Conservation (phyloP, 176 grass and related monocot species). For the Bothriochloa decipiens region DNA sequence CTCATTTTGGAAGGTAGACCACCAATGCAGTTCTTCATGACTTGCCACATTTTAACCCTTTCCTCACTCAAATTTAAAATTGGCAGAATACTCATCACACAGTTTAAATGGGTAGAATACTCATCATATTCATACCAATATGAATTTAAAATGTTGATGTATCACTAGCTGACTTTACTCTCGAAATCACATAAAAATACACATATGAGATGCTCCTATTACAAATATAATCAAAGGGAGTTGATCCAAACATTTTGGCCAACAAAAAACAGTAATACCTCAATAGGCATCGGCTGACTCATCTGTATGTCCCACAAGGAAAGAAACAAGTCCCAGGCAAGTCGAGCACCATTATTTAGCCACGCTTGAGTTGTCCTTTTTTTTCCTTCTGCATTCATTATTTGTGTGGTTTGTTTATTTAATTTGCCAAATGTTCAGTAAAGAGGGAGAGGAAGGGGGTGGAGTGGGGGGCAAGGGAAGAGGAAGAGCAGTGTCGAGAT, state of each 20-base stretch:
- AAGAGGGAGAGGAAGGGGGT: not conserved
- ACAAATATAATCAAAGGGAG: not conserved
- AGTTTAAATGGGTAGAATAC: not conserved
- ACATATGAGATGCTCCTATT: not conserved
- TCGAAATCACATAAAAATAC: not conserved
- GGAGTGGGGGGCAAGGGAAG: too few species aligned
- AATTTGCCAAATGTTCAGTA: not conserved
- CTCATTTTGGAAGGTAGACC: not conserved
- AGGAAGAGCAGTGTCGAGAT: not conserved
- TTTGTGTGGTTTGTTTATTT: not conserved
- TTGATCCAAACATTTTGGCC: not conserved
- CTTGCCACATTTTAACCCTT: not conserved
- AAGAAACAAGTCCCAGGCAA: not conserved
- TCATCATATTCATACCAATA: not conserved
- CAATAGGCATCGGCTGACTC: not conserved
- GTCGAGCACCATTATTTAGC: not conserved
- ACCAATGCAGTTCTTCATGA: not conserved
- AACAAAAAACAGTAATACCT: not conserved
- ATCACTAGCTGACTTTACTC: constrained; percentile 2
- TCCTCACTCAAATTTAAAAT: not conserved
- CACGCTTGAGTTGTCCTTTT: not conserved
- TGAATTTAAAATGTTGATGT: not conserved
- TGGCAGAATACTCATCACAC: not conserved
- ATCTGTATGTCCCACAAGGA: not conserved
- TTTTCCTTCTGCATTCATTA: not conserved